phyloP scores from a whole-genome alignment of 441 rosid genomes.

The Lepidium campestre region DNA sequence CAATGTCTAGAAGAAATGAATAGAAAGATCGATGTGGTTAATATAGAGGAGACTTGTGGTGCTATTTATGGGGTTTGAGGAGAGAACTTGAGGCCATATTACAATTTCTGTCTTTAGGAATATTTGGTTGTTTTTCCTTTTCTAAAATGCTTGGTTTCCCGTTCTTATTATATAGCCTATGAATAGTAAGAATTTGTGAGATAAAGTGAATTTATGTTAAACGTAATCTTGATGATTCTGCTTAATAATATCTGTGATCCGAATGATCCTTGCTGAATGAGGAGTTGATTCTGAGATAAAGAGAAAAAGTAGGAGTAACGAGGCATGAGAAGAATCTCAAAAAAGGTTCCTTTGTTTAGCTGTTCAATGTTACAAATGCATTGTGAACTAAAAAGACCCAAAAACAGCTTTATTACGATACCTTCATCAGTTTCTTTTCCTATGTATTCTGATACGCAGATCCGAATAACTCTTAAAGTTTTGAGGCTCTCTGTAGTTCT shows the following conservation, averaged over 20 bases:
- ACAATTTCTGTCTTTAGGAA: conserved; percentile 22
- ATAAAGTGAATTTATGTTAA: background rate
- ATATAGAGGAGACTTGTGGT: conserved; percentile 2
- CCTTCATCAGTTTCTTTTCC: background rate
- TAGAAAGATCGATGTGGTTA: conserved; percentile 1
- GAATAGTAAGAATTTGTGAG: conserved; percentile 9
- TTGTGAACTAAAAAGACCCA: background rate
- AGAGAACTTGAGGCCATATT: conserved; percentile 17
- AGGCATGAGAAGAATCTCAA: background rate
- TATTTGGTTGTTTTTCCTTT: background rate
- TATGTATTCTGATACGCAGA: background rate
- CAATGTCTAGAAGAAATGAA: background rate
- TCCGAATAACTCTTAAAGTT: conserved; percentile 33
- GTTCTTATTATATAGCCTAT: conserved; percentile 5
- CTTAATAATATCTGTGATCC: background rate
- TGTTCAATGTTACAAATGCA: conserved; percentile 1
- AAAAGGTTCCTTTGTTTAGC: background rate
- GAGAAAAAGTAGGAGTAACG: background rate
- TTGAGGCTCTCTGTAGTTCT: conserved; percentile 70
- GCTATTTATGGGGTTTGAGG: conserved; percentile 21
- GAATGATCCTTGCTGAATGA: background rate
- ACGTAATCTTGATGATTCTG: background rate
- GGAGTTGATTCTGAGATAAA: background rate
- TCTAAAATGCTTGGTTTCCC: conserved; percentile 12
- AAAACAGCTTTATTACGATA: conserved; percentile 3